Percentiles rank a stretch among this genome's conserved stretches.
Evolutionary conservation across 331 rosid genomes (phyloP).

Genomic region (Erythrophleum ivorense): DNA sequence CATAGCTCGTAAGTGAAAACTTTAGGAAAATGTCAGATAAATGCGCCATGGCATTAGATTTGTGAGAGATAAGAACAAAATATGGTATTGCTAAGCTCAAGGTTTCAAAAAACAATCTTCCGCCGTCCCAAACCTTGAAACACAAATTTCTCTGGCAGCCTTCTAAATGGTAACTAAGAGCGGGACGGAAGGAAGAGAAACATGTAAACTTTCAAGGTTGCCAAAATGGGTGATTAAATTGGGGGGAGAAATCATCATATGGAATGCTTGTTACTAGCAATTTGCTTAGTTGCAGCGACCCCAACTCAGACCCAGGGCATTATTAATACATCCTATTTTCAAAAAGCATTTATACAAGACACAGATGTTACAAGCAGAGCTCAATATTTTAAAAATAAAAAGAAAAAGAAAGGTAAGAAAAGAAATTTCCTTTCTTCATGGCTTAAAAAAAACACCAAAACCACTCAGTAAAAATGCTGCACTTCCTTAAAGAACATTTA

Average conservation of each 20-base stretch:
- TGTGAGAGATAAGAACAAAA: not conserved
- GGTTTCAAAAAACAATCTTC: not conserved
- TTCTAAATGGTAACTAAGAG: not conserved
- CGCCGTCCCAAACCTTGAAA: not conserved
- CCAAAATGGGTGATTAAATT: not conserved
- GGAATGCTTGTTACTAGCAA: not conserved
- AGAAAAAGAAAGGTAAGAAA: not conserved
- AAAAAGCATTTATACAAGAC: not conserved
- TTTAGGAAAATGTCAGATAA: not conserved
- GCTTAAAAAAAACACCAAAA: not conserved
- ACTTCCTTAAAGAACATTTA: not conserved
- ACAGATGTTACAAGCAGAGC: not conserved
- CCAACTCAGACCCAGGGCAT: not conserved
- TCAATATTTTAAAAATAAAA: not conserved
- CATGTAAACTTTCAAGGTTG: not conserved
- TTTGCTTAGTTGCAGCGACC: not conserved
- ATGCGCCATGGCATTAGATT: not conserved
- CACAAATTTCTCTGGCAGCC: not conserved
- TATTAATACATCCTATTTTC: not conserved
- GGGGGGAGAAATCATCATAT: not conserved
- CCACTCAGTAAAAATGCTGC: not conserved
- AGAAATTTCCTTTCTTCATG: too few relatives aligned
- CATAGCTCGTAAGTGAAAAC: not conserved
- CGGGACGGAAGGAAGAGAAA: too few relatives aligned
- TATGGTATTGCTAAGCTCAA: not conserved